phyloP scores from a whole-genome alignment of 208 protist species.

The Lotmaria passim region DNA sequence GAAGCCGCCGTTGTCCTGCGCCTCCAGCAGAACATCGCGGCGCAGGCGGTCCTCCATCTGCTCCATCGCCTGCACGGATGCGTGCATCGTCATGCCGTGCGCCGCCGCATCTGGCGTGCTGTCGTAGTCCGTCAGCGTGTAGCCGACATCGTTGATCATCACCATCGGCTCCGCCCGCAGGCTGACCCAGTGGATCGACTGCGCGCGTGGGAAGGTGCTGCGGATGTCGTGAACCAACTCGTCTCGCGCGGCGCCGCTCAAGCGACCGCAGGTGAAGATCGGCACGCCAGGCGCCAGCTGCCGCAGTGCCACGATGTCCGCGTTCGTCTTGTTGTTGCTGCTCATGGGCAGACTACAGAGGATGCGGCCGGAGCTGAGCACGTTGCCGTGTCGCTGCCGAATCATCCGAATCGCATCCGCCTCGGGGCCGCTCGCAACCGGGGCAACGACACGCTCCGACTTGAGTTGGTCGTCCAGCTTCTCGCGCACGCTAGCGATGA shows the following conservation, averaged over 20 bases:
- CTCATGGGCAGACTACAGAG: slow-evolving; percentile 74
- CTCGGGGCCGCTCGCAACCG: slow-evolving; percentile 39
- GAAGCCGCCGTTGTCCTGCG: slow-evolving; percentile 72
- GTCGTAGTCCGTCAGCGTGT: slow-evolving; percentile 82
- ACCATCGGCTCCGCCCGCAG: slow-evolving; percentile 89
- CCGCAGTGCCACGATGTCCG: slow-evolving; percentile 51
- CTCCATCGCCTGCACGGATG: slow-evolving; percentile 78
- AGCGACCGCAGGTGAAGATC: slow-evolving; percentile 82
- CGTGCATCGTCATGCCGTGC: slow-evolving; percentile 84
- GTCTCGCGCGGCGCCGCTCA: slow-evolving; percentile 42
- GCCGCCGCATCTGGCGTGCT: slow-evolving; percentile 20
- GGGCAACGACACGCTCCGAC: slow-evolving; percentile 67
- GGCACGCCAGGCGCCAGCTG: slow-evolving; percentile 83
- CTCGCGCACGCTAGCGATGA: slow-evolving; percentile 74
- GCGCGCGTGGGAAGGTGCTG: slow-evolving; percentile 53
- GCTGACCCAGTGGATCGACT: slow-evolving; percentile 79
- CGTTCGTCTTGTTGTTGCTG: slow-evolving; percentile 7
- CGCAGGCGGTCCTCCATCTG: slow-evolving; percentile 89
- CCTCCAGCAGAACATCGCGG: slow-evolving; percentile 79
- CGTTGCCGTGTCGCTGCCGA: slow-evolving; percentile 73
- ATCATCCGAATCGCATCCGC: slow-evolving; percentile 58
- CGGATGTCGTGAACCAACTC: slow-evolving; percentile 61
- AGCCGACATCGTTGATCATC: slow-evolving; percentile 80
- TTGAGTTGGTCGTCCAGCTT: slow-evolving; percentile 79
- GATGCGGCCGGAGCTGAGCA: slow-evolving; percentile 81